These are phyloP conservation scores for Metschnikowia gelsemii DNA, from an alignment of 805 yeast genomes.

Conservation along the genomic window DNA sequence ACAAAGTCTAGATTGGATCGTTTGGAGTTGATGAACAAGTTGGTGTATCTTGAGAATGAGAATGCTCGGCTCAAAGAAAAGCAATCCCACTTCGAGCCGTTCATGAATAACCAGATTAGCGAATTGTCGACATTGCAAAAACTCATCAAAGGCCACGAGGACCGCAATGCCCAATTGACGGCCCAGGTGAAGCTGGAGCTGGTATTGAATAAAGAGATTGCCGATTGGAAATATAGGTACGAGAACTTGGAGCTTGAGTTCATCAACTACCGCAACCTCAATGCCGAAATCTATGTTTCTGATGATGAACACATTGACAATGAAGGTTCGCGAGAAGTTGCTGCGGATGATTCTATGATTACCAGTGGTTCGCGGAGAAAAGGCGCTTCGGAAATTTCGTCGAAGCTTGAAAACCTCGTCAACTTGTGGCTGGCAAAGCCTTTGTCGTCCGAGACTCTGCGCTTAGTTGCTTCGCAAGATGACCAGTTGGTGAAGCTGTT, in stretches of 20 bases:
- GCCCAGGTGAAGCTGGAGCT: conserved; percentile 45
- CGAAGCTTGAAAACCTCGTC: conserved; percentile 19
- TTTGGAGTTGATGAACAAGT: conserved; percentile 43
- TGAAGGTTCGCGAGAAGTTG: conserved; percentile 19
- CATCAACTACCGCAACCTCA: conserved; percentile 38
- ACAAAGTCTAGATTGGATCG: conserved; percentile 43
- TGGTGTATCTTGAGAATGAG: conserved; percentile 47
- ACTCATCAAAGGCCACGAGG: conserved; percentile 53
- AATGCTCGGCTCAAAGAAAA: conserved; percentile 43
- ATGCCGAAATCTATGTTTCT: conserved; percentile 31
- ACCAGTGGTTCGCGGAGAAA: conserved; percentile 21
- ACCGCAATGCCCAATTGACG: conserved; percentile 41
- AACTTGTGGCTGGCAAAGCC: conserved; percentile 12
- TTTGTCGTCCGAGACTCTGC: conserved; percentile 10
- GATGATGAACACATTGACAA: conserved; percentile 29
- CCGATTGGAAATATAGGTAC: conserved; percentile 48
- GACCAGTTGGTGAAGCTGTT: conserved; percentile 38
- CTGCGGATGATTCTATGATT: conserved; percentile 19
- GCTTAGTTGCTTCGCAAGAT: conserved; percentile 13
- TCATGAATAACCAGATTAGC: conserved; percentile 52
- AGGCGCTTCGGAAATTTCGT: conserved; percentile 1
- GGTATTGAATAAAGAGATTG: conserved; percentile 44
- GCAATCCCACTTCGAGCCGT: conserved; percentile 47
- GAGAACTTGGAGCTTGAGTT: conserved; percentile 46
- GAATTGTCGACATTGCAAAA: conserved; percentile 54